phyloP scores from a whole-genome alignment of 140 eudicot genomes.

The Senecio squalidus region DNA sequence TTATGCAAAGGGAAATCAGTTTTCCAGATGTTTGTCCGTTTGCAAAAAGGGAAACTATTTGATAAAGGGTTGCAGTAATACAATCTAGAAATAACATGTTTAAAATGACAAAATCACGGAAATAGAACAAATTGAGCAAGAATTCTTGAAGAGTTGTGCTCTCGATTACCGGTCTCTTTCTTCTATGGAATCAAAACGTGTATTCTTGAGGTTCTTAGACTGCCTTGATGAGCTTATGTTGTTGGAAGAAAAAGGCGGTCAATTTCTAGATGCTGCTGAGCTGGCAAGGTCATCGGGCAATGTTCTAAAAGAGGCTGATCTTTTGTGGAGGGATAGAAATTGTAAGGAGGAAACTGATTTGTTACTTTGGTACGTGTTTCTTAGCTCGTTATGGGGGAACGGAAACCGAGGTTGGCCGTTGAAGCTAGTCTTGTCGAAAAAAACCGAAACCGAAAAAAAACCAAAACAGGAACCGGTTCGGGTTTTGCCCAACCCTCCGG shows the following conservation, averaged over 20 bases:
- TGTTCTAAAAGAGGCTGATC: neutral
- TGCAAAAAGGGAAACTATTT: neutral
- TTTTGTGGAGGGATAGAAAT: neutral
- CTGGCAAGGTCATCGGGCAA: neutral
- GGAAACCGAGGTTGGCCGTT: neutral
- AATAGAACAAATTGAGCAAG: neutral
- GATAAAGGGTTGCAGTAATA: neutral
- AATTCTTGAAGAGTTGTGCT: neutral
- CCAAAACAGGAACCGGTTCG: too few species aligned
- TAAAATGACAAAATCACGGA: neutral
- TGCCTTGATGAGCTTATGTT: neutral
- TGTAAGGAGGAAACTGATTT: neutral
- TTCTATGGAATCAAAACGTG: neutral
- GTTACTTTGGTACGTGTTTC: neutral
- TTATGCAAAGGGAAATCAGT: neutral
- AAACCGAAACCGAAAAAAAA: too few species aligned
- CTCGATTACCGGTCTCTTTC: neutral
- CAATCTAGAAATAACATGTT: neutral
- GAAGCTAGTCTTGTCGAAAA: too few species aligned
- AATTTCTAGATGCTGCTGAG: neutral
- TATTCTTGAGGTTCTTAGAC: neutral
- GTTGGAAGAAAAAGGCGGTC: neutral
- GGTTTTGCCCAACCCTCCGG: too few species aligned
- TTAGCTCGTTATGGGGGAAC: neutral
- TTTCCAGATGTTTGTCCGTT: neutral